Evolutionary conservation across 106 monocot genomes (phyloP), one percentile per base, ranked within the genome.

Genomic region (Acorus gramineus): DNA sequence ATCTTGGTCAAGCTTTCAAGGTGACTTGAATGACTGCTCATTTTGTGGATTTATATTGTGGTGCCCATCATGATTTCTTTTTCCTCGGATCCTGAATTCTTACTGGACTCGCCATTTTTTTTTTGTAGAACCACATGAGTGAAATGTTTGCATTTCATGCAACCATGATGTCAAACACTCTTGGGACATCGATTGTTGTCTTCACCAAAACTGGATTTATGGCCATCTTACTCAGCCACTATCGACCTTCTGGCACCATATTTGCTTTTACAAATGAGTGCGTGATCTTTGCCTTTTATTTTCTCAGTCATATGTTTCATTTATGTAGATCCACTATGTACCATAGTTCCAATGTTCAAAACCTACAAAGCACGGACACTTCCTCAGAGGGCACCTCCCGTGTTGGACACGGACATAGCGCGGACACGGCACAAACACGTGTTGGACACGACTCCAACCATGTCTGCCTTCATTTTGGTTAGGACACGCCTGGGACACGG

Each of bases 121-220:
- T 70, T 61, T 6, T 83, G 80, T 69, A 98, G 98, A 92, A 81
- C 64, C 92, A 88, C 57, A 98, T 81, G 85, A 98, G 98, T 71
- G 92, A 98, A 83, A 92, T 92, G 87, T 92, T 98, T 69, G 88
- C 96, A 2, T 92, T 83, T 69, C 98, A 98, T 83, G 87, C 92
- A 73, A 92, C 98, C 59, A 98, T 88, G 80, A 98, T 98, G 85
- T 87, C 98, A 58, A 98, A 98, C 52, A 92, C 75, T 70, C 92
- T 98, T 57, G 87, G 85, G 42, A 92, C 92, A 47, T 98, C 98
- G 61, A 85, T 88, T 48, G 85, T 98, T 10, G 98, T 98, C 47
- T 98, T 98, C 82, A 98, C 98, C 44, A 79, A 85, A 63, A 85
- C 75, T 11, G 98, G 98, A 42, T 98, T 81, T 73, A 98, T 98